Percentiles rank a stretch among this genome's conserved stretches.
Conservation (phyloP, 139 green algal genomes). For the Micractinium conductrix region DNA sequence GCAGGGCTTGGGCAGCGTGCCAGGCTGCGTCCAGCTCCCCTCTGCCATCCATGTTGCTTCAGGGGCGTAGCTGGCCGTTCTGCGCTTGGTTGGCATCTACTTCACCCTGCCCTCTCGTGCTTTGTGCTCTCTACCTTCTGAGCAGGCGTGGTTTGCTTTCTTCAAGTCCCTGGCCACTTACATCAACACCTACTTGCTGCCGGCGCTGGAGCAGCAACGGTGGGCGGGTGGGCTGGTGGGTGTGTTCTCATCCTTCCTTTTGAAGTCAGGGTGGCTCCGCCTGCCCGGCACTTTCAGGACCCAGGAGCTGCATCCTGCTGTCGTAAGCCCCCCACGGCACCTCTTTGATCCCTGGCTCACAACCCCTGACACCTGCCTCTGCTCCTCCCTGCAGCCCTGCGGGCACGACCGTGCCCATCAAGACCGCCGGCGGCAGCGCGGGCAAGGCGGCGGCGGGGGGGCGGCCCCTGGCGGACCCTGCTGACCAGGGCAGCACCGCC, state of each 20-base stretch:
- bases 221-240: background rate
- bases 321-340: background rate
- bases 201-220: constrained; percentile 1
- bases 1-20: no score
- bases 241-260: background rate
- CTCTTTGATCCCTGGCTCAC: background rate
- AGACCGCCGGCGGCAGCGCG: no score
- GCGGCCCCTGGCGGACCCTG: background rate
- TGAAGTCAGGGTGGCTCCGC: no score
- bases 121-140: background rate
- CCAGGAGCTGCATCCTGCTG: background rate
- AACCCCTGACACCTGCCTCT: background rate
- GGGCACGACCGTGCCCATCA: no score
- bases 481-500: background rate
- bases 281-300: no score
- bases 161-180: background rate
- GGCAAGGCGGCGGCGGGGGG: background rate
- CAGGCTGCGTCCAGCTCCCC: no score
- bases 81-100: no score
- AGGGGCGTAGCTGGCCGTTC: no score
- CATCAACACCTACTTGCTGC: background rate
- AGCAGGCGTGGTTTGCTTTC: background rate
- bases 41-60: background rate
- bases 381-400: background rate
- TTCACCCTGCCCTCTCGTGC: background rate